Conservation (phyloP, 1,284 basidiomycete species). For the Malassezia brasiliensis region DNA sequence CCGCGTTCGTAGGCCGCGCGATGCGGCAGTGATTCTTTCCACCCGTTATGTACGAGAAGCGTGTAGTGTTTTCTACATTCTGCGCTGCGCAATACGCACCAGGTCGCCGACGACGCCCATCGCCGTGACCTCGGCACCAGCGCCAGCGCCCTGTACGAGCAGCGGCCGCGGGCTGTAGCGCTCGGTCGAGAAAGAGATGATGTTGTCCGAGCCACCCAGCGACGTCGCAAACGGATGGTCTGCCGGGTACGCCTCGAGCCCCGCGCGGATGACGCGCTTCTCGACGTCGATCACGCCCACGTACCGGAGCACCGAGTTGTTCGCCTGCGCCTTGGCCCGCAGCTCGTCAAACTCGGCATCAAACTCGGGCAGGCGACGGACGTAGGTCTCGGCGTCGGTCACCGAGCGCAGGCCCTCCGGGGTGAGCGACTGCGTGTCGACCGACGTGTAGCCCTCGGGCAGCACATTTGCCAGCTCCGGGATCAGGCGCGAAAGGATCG, state of each 20-base stretch:
- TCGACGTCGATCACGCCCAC: slow-evolving; percentile 86
- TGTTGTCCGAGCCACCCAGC: slow-evolving; percentile 91
- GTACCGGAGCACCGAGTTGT: slow-evolving; percentile 76
- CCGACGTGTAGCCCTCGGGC: slow-evolving; percentile 64
- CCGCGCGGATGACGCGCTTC: slow-evolving; percentile 67
- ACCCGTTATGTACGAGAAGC: too few relatives aligned
- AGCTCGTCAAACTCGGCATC: slow-evolving; percentile 70
- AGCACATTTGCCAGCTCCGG: slow-evolving; percentile 48
- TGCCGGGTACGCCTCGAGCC: slow-evolving; percentile 76
- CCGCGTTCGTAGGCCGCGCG: background rate
- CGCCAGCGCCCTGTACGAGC: slow-evolving; percentile 88
- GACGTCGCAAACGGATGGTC: slow-evolving; percentile 90
- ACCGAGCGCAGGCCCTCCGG: slow-evolving; percentile 64
- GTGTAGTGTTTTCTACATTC: background rate
- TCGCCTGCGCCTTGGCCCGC: slow-evolving; percentile 64
- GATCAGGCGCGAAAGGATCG: slow-evolving; percentile 68
- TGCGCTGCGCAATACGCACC: slow-evolving; percentile 49
- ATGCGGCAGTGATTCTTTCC: too few relatives aligned
- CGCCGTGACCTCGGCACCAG: slow-evolving; percentile 91
- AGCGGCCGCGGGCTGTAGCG: slow-evolving; percentile 61
- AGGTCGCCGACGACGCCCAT: slow-evolving; percentile 85
- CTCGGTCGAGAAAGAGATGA: slow-evolving; percentile 90
- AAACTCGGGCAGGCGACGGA: slow-evolving; percentile 68
- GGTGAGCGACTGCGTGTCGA: slow-evolving; percentile 75
- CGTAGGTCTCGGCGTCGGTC: slow-evolving; percentile 57